Percentiles rank a stretch among this genome's conserved stretches.
Evolutionary conservation across 2,329 filamentous ascomycete genomes (phyloP).

Genomic region (Pseudocercospora macadamiae): DNA sequence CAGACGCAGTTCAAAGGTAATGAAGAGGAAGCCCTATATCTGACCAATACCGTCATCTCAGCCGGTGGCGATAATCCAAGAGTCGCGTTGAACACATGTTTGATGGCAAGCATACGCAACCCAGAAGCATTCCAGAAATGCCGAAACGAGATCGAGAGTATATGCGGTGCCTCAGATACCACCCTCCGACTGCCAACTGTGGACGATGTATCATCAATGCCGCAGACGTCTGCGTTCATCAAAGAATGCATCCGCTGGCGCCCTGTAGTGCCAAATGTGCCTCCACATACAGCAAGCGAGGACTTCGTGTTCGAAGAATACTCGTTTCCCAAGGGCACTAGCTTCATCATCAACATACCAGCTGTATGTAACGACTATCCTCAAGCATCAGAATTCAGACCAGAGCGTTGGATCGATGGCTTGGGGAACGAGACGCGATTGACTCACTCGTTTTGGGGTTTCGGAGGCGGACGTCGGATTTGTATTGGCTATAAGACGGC

Average conservation of each 20-base stretch:
- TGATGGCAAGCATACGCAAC: conserved; percentile 14
- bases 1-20: conserved; percentile 14
- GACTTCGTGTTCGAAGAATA: conserved; percentile 15
- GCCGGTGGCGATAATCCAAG: conserved; percentile 20
- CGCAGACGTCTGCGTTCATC: conserved; percentile 18
- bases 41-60: conserved; percentile 20
- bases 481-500: conserved; percentile 20
- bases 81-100: conserved; percentile 18
- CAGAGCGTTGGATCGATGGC: conserved; percentile 16
- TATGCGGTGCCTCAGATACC: neutral
- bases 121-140: conserved; percentile 3
- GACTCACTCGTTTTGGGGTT: conserved; percentile 17
- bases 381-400: conserved; percentile 6
- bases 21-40: conserved; percentile 16
- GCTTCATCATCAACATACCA: conserved; percentile 17
- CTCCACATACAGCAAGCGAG: conserved; percentile 16
- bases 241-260: conserved; percentile 20
- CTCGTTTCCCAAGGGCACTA: conserved; percentile 15
- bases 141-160: conserved; percentile 6
- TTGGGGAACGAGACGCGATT: conserved; percentile 1
- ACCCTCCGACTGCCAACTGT: conserved; percentile 4
- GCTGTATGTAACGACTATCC: conserved; percentile 15
- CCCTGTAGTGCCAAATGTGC: conserved; percentile 15
- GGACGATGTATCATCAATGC: conserved; percentile 2
- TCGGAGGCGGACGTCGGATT: conserved; percentile 15